Evolutionary conservation across 805 yeast genomes (phyloP).

Genomic region (Candida maris): DNA sequence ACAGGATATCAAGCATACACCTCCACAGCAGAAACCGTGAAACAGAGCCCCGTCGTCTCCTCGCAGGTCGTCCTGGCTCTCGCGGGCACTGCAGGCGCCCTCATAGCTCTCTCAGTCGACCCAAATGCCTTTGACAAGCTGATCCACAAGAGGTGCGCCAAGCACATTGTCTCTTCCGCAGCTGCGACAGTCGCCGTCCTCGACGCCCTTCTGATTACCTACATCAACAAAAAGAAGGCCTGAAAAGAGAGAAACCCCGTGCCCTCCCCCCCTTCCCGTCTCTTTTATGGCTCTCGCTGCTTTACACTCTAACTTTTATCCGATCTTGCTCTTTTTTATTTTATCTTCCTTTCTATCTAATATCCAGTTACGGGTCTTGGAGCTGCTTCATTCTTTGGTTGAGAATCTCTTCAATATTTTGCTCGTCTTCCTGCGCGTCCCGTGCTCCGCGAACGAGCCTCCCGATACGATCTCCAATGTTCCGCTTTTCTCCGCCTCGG

Average conservation of each 20-base stretch:
- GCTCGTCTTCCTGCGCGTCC: slow-evolving; percentile 37
- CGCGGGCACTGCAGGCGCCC: slow-evolving; percentile 19
- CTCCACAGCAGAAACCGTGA: slow-evolving; percentile 12
- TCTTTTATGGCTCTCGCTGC: background rate
- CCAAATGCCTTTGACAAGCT: slow-evolving; percentile 14
- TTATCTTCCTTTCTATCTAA: slow-evolving; percentile 2
- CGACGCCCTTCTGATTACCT: slow-evolving; percentile 17
- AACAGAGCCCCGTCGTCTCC: slow-evolving; percentile 20
- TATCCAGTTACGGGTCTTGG: slow-evolving; percentile 10
- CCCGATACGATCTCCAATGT: background rate
- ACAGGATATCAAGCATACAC: slow-evolving; percentile 10
- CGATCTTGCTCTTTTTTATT: background rate
- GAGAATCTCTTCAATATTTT: slow-evolving; percentile 49
- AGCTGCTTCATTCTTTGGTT: slow-evolving; percentile 33
- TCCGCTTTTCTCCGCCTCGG: slow-evolving; percentile 19
- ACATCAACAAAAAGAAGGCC: slow-evolving; percentile 14
- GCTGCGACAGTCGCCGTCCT: slow-evolving; percentile 16
- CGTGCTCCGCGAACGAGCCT: slow-evolving; percentile 36
- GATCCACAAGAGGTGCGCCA: slow-evolving; percentile 9
- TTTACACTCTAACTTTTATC: background rate
- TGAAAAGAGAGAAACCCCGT: background rate
- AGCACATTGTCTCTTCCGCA: slow-evolving; percentile 8
- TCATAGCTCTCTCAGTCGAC: slow-evolving; percentile 12
- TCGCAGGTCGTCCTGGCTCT: slow-evolving; percentile 21
- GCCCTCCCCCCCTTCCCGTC: background rate